Evolutionary conservation across 2,329 filamentous ascomycete genomes (phyloP).

Genomic region (Ploettnerulaceae sp.): DNA sequence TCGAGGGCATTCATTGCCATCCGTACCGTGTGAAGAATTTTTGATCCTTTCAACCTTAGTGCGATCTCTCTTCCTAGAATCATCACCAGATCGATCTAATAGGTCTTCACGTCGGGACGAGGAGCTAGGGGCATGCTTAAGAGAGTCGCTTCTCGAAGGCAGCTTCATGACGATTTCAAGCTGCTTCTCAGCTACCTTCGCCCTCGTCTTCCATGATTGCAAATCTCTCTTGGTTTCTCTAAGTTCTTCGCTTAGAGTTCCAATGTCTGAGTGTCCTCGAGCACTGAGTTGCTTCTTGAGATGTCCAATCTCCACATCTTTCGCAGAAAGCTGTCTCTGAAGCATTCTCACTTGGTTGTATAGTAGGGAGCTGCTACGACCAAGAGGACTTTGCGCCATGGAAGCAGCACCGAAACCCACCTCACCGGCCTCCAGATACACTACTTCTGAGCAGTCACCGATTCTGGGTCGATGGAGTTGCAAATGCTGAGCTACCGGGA

Average conservation of each 20-base stretch:
- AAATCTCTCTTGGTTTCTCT: slow-evolving; percentile 40
- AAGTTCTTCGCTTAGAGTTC: slow-evolving; percentile 46
- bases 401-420: slow-evolving; percentile 3
- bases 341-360: slow-evolving; percentile 47
- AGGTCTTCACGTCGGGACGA: slow-evolving; percentile 1
- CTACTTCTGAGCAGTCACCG: too few relatives aligned
- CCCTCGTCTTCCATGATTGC: slow-evolving; percentile 49
- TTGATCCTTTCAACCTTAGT: slow-evolving; percentile 6
- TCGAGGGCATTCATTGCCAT: slow-evolving; percentile 13
- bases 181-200: slow-evolving; percentile 51
- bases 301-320: slow-evolving; percentile 43
- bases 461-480: slow-evolving; percentile 10
- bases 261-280: slow-evolving; percentile 40
- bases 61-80: slow-evolving; percentile 10
- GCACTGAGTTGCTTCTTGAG: slow-evolving; percentile 44
- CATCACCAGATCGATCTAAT: slow-evolving; percentile 4
- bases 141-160: slow-evolving; percentile 10
- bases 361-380: slow-evolving; percentile 35
- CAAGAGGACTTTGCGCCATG: slow-evolving; percentile 5
- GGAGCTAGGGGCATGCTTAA: neutral
- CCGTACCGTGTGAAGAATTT: slow-evolving; percentile 19
- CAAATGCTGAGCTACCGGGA: slow-evolving; percentile 14
- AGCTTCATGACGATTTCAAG: slow-evolving; percentile 36
- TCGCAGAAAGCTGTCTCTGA: slow-evolving; percentile 42
- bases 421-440: neutral